These are phyloP conservation scores for Amauroascus verrucosus DNA, from an alignment of 2,329 filamentous ascomycete genomes.

Conservation along the genomic window DNA sequence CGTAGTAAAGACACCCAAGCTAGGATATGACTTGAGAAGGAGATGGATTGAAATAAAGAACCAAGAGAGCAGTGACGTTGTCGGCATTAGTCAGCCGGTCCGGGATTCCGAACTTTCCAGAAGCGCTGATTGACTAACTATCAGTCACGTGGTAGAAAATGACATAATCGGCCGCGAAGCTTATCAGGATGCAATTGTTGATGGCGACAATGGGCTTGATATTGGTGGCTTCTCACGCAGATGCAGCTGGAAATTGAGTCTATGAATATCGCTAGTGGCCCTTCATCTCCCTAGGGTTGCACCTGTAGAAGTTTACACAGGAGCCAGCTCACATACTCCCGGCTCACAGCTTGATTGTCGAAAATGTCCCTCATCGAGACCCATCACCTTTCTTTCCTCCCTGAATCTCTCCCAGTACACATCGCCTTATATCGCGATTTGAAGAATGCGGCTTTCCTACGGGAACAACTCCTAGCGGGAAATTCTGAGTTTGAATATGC, in stretches of 20 bases:
- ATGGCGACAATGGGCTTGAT: too few species aligned
- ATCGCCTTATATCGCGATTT: conserved; percentile 66
- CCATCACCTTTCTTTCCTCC: conserved; percentile 65
- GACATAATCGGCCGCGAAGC: background rate
- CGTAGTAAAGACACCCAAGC: too few species aligned
- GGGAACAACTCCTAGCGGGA: conserved; percentile 71
- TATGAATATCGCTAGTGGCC: too few species aligned
- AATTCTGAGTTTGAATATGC: conserved; percentile 87
- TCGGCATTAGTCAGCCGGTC: conserved; percentile 10
- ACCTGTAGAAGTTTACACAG: too few species aligned
- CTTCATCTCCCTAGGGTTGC: too few species aligned
- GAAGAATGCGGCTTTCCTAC: conserved; percentile 65
- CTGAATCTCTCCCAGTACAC: conserved; percentile 56
- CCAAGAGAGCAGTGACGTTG: background rate
- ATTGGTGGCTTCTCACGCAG: too few species aligned
- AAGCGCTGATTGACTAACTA: conserved; percentile 20
- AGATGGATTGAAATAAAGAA: background rate
- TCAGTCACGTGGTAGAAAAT: conserved; percentile 8
- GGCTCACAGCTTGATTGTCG: background rate
- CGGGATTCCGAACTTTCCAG: conserved; percentile 30
- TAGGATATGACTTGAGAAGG: background rate
- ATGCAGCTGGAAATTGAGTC: too few species aligned
- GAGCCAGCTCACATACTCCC: background rate
- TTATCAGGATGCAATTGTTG: too few species aligned
- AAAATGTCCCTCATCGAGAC: conserved; percentile 47